Percentiles rank a stretch among this genome's conserved stretches.
Conservation (phyloP, 2,329 filamentous ascomycete species). For the Curvularia hawaiiensis region DNA sequence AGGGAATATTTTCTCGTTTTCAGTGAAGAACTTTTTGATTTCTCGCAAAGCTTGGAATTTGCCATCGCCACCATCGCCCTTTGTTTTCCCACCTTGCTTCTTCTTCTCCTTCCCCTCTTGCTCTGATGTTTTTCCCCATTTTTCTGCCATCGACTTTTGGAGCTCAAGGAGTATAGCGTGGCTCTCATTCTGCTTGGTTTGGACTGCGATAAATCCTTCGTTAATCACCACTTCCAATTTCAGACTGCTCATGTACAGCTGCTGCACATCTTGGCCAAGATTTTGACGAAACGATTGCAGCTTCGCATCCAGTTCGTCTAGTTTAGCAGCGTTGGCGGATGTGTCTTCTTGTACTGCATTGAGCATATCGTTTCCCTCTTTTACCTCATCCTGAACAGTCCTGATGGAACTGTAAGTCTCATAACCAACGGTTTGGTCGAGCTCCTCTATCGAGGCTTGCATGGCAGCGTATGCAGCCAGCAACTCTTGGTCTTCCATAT, state of each 20-base stretch:
- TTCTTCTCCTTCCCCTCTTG: constrained; percentile 4
- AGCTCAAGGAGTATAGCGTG: background rate
- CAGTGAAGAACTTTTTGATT: constrained; percentile 4
- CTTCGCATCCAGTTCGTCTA: constrained; percentile 1
- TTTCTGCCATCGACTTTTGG: background rate
- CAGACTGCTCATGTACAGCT: constrained; percentile 3
- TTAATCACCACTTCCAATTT: background rate
- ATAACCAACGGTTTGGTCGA: constrained; percentile 15
- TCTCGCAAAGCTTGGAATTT: constrained; percentile 3
- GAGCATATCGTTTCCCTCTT: constrained; percentile 5
- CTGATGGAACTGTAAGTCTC: constrained; percentile 14
- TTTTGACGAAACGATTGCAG: background rate
- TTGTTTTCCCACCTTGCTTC: background rate
- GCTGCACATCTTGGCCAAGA: background rate
- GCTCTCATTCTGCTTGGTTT: background rate
- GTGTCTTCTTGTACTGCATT: background rate
- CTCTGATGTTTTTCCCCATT: background rate
- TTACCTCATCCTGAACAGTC: constrained; percentile 1
- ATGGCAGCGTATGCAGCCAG: constrained; percentile 16
- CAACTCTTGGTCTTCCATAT: constrained; percentile 19
- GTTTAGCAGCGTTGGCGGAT: background rate
- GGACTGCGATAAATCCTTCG: constrained; percentile 1
- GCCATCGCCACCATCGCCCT: background rate
- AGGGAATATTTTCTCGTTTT: background rate
- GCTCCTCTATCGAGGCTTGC: constrained; percentile 20